A percentile compares a stretch with the other conserved stretches of the same genome.
Conservation (phyloP, 148 eudicot species). For the Rhododendron simsii region DNA sequence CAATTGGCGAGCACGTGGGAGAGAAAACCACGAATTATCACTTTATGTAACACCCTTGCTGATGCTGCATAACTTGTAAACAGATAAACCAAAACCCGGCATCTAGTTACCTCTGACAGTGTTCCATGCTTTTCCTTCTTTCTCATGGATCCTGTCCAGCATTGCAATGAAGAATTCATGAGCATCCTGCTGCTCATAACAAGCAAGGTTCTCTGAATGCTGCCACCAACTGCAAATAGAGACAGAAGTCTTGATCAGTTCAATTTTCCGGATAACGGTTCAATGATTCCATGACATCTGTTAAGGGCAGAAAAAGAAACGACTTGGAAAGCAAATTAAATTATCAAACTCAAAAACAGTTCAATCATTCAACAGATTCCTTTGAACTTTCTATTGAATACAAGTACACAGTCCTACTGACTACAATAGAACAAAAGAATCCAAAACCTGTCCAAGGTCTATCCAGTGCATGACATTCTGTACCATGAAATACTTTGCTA, state of each 20-base stretch:
- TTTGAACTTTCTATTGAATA: background rate
- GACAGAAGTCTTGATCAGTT: conserved; percentile 14
- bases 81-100: background rate
- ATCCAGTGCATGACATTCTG: background rate
- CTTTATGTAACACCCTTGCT: background rate
- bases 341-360: background rate
- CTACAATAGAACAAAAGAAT: background rate
- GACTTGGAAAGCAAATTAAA: background rate
- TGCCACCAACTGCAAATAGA: conserved; percentile 65
- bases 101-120: conserved; percentile 27
- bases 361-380: background rate
- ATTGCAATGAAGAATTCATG: conserved; percentile 72
- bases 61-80: background rate
- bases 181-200: conserved; percentile 80
- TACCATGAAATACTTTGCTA: background rate
- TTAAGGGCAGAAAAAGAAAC: background rate
- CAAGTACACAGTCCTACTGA: background rate
- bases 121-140: conserved; percentile 39
- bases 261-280: background rate
- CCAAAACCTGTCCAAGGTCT: background rate
- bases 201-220: conserved; percentile 63
- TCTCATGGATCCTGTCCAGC: conserved; percentile 66
- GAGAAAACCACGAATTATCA: background rate
- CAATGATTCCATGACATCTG: background rate
- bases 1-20: background rate